Evolutionary conservation across 768 basidiomycete genomes (phyloP).

Genomic region (Bullera alba): DNA sequence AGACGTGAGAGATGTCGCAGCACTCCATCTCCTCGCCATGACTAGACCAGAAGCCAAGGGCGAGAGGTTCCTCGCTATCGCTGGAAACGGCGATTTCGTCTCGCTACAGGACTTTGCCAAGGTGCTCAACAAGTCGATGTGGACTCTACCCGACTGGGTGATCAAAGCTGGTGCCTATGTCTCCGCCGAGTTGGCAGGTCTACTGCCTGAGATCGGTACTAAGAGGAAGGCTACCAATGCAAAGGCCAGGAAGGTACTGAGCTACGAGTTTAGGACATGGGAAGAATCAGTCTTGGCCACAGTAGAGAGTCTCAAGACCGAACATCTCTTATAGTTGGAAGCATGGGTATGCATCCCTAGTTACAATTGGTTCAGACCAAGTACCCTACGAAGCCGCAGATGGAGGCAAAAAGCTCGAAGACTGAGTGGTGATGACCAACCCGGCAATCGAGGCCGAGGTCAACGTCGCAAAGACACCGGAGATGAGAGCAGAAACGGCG

Average conservation of each 20-base stretch:
- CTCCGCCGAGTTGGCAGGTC: not conserved
- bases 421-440: too few species aligned
- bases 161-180: not conserved
- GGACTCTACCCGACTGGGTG: not conserved
- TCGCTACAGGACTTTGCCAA: not conserved
- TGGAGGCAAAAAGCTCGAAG: too few species aligned
- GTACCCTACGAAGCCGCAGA: too few species aligned
- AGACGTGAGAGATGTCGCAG: slow-evolving; percentile 8
- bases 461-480: slow-evolving; percentile 28
- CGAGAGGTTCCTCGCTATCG: slow-evolving; percentile 3
- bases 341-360: too few species aligned
- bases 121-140: not conserved
- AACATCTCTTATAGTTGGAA: too few species aligned
- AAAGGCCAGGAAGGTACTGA: not conserved
- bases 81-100: not conserved
- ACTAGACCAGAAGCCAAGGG: slow-evolving; percentile 2
- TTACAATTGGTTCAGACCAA: too few species aligned
- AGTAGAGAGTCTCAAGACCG: too few species aligned
- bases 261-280: not conserved
- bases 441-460: slow-evolving; percentile 29
- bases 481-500: slow-evolving; percentile 19
- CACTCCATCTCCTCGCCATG: slow-evolving; percentile 7
- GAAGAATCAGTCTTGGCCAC: not conserved
- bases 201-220: not conserved
- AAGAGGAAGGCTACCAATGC: too few species aligned